Base-by-base conservation (phyloP, 768 basidiomycete genomes). In the Leucocoprinus leucothites region DNA sequence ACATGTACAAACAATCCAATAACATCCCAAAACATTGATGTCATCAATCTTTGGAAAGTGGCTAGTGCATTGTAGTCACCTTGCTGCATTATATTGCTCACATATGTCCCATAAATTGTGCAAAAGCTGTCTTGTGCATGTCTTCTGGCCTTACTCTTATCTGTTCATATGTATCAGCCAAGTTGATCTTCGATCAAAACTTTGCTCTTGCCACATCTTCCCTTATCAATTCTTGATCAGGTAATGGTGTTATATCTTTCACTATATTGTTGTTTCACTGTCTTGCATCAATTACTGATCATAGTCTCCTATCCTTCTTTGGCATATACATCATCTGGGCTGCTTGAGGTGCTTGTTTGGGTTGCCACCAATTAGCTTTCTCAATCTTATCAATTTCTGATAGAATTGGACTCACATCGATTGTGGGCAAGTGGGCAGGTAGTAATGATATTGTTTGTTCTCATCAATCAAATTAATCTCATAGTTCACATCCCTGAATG, bases 21-120 rank as follows among this genome's bases (percentile, higher is more conserved):
- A 14, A 61, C 48, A 0, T 74, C 67, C 0, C 65, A 54, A 46
- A 81, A 76, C 14, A 79, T 66, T 1, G 55, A 25, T 0, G 67
- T 77, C 71, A 80, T 78, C 0, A 81, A 57, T 0, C 68, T 35
- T 50, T 82, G 79, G 51, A 77, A 82, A 0, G 77, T 82, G 0
- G 74, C 64, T 0, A 73, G 76, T 0, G 72, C 71, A 57, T 81
- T 80, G 44, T 73, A 75, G 49, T 81, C 71, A 0, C 75, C 76
- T 41, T 74, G 71, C 53, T 74, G 79, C 69, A 76, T 71, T 1
- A 74, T 71, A 2, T 62, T 52, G 22, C 71, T 70, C 5, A 68
- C 64, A 67, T 74, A 71, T 2, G 65, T 71, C 0, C 74, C 72
- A 50, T 68, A 63, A 5, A 67, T 67, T 0, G 70, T 74, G 0